Evolutionary conservation across 139 green algal species (phyloP).

Genomic region (Pleodorina starrii): DNA sequence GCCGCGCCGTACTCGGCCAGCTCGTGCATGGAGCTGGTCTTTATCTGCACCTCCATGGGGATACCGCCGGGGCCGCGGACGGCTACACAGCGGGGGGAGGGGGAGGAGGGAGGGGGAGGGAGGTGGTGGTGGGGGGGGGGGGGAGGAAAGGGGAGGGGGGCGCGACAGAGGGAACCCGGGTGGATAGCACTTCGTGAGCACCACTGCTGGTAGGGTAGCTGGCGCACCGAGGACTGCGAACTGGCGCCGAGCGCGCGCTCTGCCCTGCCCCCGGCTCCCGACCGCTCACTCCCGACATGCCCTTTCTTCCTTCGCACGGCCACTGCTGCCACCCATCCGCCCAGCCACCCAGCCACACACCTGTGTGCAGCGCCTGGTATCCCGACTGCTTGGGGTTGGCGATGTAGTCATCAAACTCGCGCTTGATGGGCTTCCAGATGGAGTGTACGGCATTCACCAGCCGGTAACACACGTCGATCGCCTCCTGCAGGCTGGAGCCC

Average conservation of each 20-base stretch:
- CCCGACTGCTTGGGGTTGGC: conserved; percentile 85
- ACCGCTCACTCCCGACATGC: too few species aligned
- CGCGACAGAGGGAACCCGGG: neutral
- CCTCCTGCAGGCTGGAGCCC: conserved; percentile 61
- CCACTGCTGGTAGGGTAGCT: too few species aligned
- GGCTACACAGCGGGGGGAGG: conserved; percentile 10
- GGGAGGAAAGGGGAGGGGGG: neutral
- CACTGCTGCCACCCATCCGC: too few species aligned
- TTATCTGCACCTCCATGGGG: conserved; percentile 86
- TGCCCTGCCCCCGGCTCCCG: too few species aligned
- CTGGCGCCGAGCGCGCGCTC: too few species aligned
- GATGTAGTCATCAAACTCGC: conserved; percentile 94
- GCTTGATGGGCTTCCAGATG: conserved; percentile 82
- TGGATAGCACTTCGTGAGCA: too few species aligned
- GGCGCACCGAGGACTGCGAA: too few species aligned
- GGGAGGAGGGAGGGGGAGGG: neutral
- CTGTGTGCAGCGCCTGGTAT: conserved; percentile 92
- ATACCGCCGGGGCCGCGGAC: conserved; percentile 75
- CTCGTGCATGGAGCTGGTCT: conserved; percentile 81
- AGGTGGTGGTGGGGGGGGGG: neutral
- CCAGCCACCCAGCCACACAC: too few species aligned
- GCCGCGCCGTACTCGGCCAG: conserved; percentile 84
- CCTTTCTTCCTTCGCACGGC: neutral
- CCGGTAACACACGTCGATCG: conserved; percentile 87
- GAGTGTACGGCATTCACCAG: conserved; percentile 87